A percentile compares a stretch with the other conserved stretches of the same genome.
Evolutionary conservation across 192 early-diverging fungal genomes (phyloP).

Genomic region (Gryganskiella cystojenkinii): DNA sequence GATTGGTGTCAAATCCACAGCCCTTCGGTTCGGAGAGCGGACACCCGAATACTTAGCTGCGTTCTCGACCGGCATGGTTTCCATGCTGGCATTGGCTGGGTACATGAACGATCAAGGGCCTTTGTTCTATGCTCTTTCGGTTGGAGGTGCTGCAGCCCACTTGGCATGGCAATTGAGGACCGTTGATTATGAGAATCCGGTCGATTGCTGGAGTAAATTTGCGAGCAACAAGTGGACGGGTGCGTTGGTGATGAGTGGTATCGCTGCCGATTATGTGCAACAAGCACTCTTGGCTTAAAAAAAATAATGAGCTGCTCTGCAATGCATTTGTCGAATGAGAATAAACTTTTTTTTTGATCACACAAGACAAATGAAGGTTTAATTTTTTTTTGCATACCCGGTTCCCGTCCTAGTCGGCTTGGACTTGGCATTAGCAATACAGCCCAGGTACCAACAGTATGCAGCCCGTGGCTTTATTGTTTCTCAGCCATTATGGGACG

Average conservation of each 20-base stretch:
- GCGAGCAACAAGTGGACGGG: slow-evolving; percentile 84
- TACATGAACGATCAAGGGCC: slow-evolving; percentile 83
- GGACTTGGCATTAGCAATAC: no score
- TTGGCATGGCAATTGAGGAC: slow-evolving; percentile 84
- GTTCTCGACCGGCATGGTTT: slow-evolving; percentile 78
- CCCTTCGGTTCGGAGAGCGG: slow-evolving; percentile 83
- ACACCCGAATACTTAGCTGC: slow-evolving; percentile 73
- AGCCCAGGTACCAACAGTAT: no score
- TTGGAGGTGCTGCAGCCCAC: slow-evolving; percentile 79
- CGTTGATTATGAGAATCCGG: slow-evolving; percentile 72
- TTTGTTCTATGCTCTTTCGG: slow-evolving; percentile 77
- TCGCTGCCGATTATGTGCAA: slow-evolving; percentile 67
- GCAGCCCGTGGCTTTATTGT: no score
- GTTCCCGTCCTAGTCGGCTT: no score
- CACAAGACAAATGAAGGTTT: no score
- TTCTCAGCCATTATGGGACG: no score
- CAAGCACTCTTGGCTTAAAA: slow-evolving; percentile 24
- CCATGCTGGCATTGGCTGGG: slow-evolving; percentile 76
- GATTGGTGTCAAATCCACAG: slow-evolving; percentile 92
- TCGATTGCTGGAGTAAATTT: slow-evolving; percentile 82
- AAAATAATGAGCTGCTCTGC: no score
- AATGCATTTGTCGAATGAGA: no score
- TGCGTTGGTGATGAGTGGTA: slow-evolving; percentile 77
- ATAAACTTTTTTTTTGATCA: no score
- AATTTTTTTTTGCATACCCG: no score